These are phyloP conservation scores for Trichoderma pleuroti DNA, from an alignment of 2,329 filamentous ascomycete genomes.

Conservation along the genomic window DNA sequence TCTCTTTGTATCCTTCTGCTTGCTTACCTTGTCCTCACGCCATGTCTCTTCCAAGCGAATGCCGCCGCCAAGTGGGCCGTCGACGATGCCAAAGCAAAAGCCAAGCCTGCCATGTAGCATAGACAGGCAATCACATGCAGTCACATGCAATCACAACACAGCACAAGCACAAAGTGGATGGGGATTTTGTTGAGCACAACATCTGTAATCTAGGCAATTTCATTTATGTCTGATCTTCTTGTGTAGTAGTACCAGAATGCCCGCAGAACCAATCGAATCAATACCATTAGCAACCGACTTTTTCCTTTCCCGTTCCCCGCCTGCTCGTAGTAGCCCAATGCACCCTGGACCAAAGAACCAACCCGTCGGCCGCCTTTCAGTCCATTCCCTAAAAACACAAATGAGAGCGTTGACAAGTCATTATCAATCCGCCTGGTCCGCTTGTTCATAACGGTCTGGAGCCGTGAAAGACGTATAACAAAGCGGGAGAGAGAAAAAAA, in stretches of 20 bases:
- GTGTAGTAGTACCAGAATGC: slow-evolving; percentile 13
- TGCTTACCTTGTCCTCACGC: background rate
- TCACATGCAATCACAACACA: slow-evolving; percentile 7
- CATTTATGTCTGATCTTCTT: slow-evolving; percentile 16
- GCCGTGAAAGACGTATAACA: slow-evolving; percentile 13
- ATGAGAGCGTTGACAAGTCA: slow-evolving; percentile 16
- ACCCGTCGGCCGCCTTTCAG: slow-evolving; percentile 15
- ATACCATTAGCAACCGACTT: slow-evolving; percentile 17
- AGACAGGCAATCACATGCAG: slow-evolving; percentile 4
- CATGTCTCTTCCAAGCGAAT: background rate
- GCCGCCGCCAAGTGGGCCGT: background rate
- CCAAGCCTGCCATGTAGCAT: slow-evolving; percentile 9
- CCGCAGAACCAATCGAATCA: background rate
- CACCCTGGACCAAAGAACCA: slow-evolving; percentile 14
- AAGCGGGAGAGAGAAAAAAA: background rate
- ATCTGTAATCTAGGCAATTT: slow-evolving; percentile 17
- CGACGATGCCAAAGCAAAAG: background rate
- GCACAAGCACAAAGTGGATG: background rate
- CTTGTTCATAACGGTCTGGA: slow-evolving; percentile 18
- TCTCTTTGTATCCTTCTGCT: background rate
- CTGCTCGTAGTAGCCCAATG: slow-evolving; percentile 15
- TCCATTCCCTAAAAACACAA: slow-evolving; percentile 14
- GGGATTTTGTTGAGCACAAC: background rate
- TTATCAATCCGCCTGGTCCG: slow-evolving; percentile 14
- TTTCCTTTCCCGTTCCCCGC: slow-evolving; percentile 9